Evolutionary conservation across 2,329 filamentous ascomycete species (phyloP), one percentile per base, ranked within the genome.

Genomic region (Colletotrichum noveboracense): DNA sequence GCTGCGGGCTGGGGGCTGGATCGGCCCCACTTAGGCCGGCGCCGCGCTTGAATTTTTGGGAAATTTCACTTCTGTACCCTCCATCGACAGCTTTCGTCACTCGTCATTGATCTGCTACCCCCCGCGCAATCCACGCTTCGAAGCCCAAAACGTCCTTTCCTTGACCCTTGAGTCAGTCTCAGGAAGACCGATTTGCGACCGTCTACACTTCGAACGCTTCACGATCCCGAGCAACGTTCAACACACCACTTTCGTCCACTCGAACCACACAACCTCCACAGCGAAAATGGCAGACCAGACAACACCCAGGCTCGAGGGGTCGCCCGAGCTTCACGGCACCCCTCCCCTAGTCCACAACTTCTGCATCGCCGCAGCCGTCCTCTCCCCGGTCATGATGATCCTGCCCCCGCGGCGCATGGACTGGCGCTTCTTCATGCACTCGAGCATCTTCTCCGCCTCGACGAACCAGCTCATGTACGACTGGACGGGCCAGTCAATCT

Each of bases 391-490:
- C 62, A 87, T 83, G 26, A 87, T 91, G 79, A 81, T 87, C 58
- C 84, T 91, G 28, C 90, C 90, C 21, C 89, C 89, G 58, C 87
- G 89, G 68, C 87, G 86, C 58, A 80, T 89, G 66, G 88, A 90
- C 81, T 74, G 89, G 66, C 89, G 90, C 74, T 87, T 88, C 81
- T 79, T 87, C 65, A 81, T 90, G 69, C 88, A 92, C 66, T 85
- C 85, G 72, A 85, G 85, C 74, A 86, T 87, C 72, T 87, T 89
- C 78, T 88, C 90, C 34, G 86, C 89, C 78, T 87, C 88, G 71
- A 88, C 89, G 73, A 90, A 90, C 82, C 89, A 90, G 82, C 88
- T 92, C 55, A 86, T 86, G 65, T 87, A 88, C 82, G 89, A 91
- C 82, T 91, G 89, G 83, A 91, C 87, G 16, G 90, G 90, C 66